Evolutionary conservation across 2,329 filamentous ascomycete genomes (phyloP), one percentile per base, ranked within the genome.

Genomic region (Penicillium sclerotigenum): DNA sequence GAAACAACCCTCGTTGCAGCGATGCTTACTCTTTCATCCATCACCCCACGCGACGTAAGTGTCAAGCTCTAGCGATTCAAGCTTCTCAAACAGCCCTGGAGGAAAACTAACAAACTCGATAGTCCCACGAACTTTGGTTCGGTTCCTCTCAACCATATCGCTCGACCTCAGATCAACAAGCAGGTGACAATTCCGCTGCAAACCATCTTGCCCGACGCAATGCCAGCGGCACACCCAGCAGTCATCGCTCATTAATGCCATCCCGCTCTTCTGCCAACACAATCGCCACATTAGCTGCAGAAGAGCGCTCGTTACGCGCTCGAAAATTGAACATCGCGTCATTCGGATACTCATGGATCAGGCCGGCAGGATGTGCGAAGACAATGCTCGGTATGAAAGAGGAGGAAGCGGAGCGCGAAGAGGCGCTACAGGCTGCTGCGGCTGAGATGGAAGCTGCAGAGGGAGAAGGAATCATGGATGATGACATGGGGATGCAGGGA

Each of bases 291-390:
- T 83, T 96, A 11, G 80, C 83, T 26, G 77, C 84, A 40, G 93
- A 97, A 70, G 94, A 97, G 76, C 82, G 86, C 58, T 83, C 86
- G 56, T 82, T 95, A 61, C 83, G 87, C 52, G 83, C 87, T 9
- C 90, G 93, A 45, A 91, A 92, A 68, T 77, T 84, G 46, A 91
- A 93, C 63, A 88, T 97, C 29, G 84, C 88, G 46, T 89, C 91
- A 67, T 97, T 95, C 70, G 94, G 94, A 58, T 89, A 87, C 62
- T 84, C 83, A 42, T 99, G 94, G 94, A 87, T 99, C 54, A 89
- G 88, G 56, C 94, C 94, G 0, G 91, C 91, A 0, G 94, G 93
- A 8, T 82, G 96, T 53, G 73, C 85, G 55, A 99, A 97, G 80
- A 96, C 93, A 1, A 84, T 96, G 57, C 87, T 95, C 70, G 91